Percentiles rank a stretch among this genome's conserved stretches.
phyloP scores from a whole-genome alignment of 1,139 yeast genomes.

The Hanseniaspora uvarum region DNA sequence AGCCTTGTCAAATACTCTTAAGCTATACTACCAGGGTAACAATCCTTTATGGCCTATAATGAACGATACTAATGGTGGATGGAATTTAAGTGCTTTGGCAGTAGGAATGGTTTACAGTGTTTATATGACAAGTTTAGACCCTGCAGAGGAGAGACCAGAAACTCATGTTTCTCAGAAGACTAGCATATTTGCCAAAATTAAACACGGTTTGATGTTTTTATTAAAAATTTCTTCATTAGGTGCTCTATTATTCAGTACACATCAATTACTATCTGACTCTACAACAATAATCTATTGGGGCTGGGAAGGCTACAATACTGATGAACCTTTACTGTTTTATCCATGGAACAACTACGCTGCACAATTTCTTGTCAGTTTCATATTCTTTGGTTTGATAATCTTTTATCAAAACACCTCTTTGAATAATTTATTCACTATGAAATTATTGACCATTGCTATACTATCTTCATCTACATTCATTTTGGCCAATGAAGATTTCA shows the following conservation, averaged over 20 bases:
- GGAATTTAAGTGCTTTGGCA: slow-evolving; percentile 59
- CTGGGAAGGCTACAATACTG: slow-evolving; percentile 72
- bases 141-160: slow-evolving; percentile 12
- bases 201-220: slow-evolving; percentile 14
- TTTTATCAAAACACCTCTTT: neutral
- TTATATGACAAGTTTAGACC: slow-evolving; percentile 36
- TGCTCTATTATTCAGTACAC: slow-evolving; percentile 58
- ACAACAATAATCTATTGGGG: slow-evolving; percentile 80
- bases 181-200: slow-evolving; percentile 16
- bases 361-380: slow-evolving; percentile 47
- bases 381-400: slow-evolving; percentile 33
- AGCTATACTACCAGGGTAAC: slow-evolving; percentile 68
- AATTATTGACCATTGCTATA: slow-evolving; percentile 25
- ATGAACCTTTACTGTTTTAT: slow-evolving; percentile 70
- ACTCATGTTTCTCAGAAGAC: slow-evolving; percentile 13
- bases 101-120: slow-evolving; percentile 58
- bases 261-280: slow-evolving; percentile 71
- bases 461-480: slow-evolving; percentile 38
- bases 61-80: slow-evolving; percentile 79
- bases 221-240: slow-evolving; percentile 41
- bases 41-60: slow-evolving; percentile 96
- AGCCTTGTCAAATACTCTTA: slow-evolving; percentile 59
- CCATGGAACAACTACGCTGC: slow-evolving; percentile 46
- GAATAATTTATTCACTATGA: slow-evolving; percentile 19
- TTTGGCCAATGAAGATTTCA: slow-evolving; percentile 24